Evolutionary conservation across 2,329 filamentous ascomycete species (phyloP).

Genomic region (Penicillium glabrum): DNA sequence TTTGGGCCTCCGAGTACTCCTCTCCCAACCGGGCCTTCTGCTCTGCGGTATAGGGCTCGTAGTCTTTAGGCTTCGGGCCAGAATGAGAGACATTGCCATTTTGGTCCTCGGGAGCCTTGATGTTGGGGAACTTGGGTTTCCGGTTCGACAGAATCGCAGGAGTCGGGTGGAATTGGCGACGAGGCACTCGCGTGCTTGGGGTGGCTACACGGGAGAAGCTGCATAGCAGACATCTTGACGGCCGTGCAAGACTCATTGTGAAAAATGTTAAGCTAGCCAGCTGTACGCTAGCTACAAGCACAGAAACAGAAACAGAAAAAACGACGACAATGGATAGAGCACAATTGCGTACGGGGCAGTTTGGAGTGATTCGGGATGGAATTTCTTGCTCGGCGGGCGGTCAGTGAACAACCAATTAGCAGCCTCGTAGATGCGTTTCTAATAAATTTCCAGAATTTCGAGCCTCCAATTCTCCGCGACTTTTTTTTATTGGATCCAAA

Average conservation of each 20-base stretch:
- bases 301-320: not conserved
- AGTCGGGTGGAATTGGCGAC: constrained; percentile 51
- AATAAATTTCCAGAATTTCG: constrained; percentile 26
- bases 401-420: constrained; percentile 22
- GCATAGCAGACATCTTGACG: constrained; percentile 53
- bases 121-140: constrained; percentile 41
- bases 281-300: constrained; percentile 23
- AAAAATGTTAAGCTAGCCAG: constrained; percentile 24
- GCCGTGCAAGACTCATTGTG: constrained; percentile 51
- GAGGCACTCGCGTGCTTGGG: constrained; percentile 42
- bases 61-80: constrained; percentile 28
- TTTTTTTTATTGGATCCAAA: not conserved
- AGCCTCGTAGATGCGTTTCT: constrained; percentile 21
- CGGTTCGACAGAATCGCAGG: constrained; percentile 37
- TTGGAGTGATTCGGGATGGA: constrained; percentile 20
- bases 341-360: constrained; percentile 13
- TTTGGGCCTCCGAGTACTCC: constrained; percentile 77
- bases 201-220: constrained; percentile 44
- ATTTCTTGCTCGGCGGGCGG: constrained; percentile 29
- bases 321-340: constrained; percentile 14
- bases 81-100: constrained; percentile 17
- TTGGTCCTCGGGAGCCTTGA: constrained; percentile 37
- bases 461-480: constrained; percentile 10
- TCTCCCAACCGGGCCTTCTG: constrained; percentile 63
- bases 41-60: constrained; percentile 64